These are phyloP conservation scores for Cercophora sp. DNA, from an alignment of 495 filamentous ascomycete genomes.

Conservation along the genomic window DNA sequence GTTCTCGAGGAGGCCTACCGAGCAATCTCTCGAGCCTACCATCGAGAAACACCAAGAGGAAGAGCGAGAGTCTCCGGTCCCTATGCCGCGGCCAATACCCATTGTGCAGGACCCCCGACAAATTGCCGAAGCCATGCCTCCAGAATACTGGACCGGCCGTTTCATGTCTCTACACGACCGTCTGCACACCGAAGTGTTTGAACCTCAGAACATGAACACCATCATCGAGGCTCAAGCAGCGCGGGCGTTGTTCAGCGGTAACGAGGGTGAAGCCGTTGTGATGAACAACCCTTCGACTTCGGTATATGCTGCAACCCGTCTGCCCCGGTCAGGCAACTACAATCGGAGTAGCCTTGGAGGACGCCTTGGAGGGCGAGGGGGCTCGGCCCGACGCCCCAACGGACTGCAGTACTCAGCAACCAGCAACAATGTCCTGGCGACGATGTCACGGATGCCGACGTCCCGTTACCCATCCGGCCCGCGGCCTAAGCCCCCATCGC, in stretches of 20 bases:
- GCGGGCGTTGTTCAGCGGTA: constrained; percentile 19
- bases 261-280: background rate
- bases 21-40: constrained; percentile 2
- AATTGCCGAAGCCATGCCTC: constrained; percentile 28
- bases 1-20: constrained; percentile 3
- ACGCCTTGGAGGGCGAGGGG: too few species aligned
- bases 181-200: constrained; percentile 45
- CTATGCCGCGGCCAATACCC: background rate
- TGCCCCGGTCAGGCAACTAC: too few species aligned
- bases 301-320: constrained; percentile 11
- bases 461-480: too few species aligned
- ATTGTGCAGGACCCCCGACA: constrained; percentile 18
- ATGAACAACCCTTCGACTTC: constrained; percentile 23
- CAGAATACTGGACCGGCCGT: constrained; percentile 54
- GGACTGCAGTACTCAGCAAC: constrained; percentile 26
- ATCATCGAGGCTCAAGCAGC: constrained; percentile 24
- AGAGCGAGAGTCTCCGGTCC: background rate
- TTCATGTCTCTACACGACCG: constrained; percentile 51
- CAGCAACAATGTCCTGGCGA: constrained; percentile 25
- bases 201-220: constrained; percentile 20
- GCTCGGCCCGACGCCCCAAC: too few species aligned
- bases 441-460: too few species aligned
- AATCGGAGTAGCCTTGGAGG: too few species aligned
- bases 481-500: too few species aligned
- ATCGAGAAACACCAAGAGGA: background rate